A percentile compares a stretch with the other conserved stretches of the same genome.
Conservation (phyloP, 805 yeast genomes). For the Wickerhamiella shivajii region DNA sequence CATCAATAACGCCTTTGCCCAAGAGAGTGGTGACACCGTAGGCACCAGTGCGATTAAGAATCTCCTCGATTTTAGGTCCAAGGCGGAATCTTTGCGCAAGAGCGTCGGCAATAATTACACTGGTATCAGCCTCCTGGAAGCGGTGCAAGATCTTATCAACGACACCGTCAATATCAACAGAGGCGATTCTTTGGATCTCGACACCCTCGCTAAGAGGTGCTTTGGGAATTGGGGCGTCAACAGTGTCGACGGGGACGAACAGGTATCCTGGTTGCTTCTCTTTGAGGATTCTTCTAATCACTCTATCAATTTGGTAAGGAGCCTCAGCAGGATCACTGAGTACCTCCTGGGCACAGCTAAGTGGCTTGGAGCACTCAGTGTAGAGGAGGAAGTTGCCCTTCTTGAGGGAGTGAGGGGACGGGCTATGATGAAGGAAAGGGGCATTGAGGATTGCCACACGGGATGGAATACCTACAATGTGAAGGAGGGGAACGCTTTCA, state of each 20-base stretch:
- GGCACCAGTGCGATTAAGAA: constrained; percentile 37
- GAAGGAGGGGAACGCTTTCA: constrained; percentile 64
- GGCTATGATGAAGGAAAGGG: constrained; percentile 27
- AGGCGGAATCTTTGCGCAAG: constrained; percentile 38
- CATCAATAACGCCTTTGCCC: constrained; percentile 67
- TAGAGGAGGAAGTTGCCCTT: constrained; percentile 58
- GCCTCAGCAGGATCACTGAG: constrained; percentile 34
- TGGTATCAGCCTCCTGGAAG: constrained; percentile 39
- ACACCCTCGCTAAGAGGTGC: constrained; percentile 21
- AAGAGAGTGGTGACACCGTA: constrained; percentile 46
- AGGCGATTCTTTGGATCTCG: background rate
- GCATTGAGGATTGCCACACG: constrained; percentile 26
- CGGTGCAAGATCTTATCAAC: constrained; percentile 33
- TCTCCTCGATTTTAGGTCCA: constrained; percentile 30
- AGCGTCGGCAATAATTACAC: constrained; percentile 59
- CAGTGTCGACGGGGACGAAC: constrained; percentile 60
- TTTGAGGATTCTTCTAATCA: constrained; percentile 39
- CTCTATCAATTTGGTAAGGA: constrained; percentile 50
- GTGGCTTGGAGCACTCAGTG: constrained; percentile 43
- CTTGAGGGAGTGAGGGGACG: constrained; percentile 23
- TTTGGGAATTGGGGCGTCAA: constrained; percentile 30
- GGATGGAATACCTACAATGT: constrained; percentile 68
- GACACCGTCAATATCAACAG: constrained; percentile 21
- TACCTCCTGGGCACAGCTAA: constrained; percentile 43
- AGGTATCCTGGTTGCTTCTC: constrained; percentile 70